Conservation (phyloP, 768 basidiomycete species). For the Lepiota brunneoincarnata region DNA sequence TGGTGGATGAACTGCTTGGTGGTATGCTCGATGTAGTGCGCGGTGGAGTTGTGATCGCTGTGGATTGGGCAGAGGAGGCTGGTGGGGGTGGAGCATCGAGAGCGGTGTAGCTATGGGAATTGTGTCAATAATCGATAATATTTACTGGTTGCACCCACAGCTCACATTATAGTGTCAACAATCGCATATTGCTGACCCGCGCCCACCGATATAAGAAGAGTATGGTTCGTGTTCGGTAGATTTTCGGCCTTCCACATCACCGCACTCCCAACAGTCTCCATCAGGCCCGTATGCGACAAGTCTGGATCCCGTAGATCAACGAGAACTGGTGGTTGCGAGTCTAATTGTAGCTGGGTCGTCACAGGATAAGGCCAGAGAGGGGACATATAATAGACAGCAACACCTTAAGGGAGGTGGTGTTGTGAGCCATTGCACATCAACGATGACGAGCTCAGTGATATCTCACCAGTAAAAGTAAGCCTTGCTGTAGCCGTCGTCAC, state of each 20-base stretch:
- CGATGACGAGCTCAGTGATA: too few species aligned
- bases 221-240: constrained; percentile 32
- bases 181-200: constrained; percentile 30
- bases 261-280: constrained; percentile 34
- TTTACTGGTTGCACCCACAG: not conserved
- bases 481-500: not conserved
- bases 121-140: not conserved
- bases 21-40: constrained; percentile 15
- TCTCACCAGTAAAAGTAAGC: constrained; percentile 12
- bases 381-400: constrained; percentile 35
- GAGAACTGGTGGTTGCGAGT: constrained; percentile 26
- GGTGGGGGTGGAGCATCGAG: constrained; percentile 13
- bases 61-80: constrained; percentile 13
- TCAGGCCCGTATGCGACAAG: constrained; percentile 29
- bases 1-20: constrained; percentile 15
- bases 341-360: constrained; percentile 36
- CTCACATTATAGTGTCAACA: constrained; percentile 14
- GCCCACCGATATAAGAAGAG: constrained; percentile 36
- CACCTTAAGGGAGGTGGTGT: constrained; percentile 20
- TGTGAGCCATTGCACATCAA: not conserved
- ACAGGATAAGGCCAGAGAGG: constrained; percentile 40
- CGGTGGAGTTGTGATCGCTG: constrained; percentile 16
- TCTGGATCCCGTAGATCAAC: constrained; percentile 27
- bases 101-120: constrained; percentile 14
- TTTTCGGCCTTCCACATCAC: constrained; percentile 35